A percentile compares a stretch with the other conserved stretches of the same genome.
phyloP scores from a whole-genome alignment of 129 eudicot genomes.

The Dittrichia graveolens region DNA sequence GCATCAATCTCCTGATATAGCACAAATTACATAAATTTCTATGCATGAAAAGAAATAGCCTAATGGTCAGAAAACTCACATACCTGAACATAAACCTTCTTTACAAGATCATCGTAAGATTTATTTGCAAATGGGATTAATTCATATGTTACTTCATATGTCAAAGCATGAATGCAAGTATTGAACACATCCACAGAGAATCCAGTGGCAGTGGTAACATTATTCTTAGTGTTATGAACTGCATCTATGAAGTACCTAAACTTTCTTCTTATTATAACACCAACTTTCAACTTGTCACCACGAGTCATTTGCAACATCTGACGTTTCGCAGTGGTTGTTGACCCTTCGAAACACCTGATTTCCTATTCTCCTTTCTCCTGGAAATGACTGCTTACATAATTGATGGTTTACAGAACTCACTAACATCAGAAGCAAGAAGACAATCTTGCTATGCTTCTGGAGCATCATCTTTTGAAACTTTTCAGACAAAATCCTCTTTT shows the following conservation, averaged over 20 bases:
- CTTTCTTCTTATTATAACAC: constrained; percentile 28
- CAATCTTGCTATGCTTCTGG: background rate
- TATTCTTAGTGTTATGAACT: constrained; percentile 21
- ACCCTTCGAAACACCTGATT: background rate
- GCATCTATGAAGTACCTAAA: constrained; percentile 38
- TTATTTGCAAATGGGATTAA: constrained; percentile 35
- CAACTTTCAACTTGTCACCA: constrained; percentile 42
- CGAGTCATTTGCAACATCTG: constrained; percentile 18
- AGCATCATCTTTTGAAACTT: background rate
- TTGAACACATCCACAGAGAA: constrained; percentile 56
- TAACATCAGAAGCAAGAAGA: background rate
- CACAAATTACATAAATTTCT: background rate
- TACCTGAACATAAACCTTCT: constrained; percentile 46
- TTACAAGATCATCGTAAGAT: constrained; percentile 38
- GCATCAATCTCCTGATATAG: constrained; percentile 38
- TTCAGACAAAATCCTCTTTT: too few species aligned
- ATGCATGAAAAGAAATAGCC: background rate
- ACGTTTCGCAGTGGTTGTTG: constrained; percentile 26
- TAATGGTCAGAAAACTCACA: background rate
- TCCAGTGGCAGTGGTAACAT: constrained; percentile 25
- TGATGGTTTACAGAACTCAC: background rate
- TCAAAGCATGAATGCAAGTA: constrained; percentile 31
- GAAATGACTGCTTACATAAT: too few species aligned
- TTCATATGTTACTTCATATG: constrained; percentile 35
- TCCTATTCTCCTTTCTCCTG: constrained; percentile 24